Conservation (phyloP, 208 protist genomes). For the Trypanosomatidae sp. region DNA sequence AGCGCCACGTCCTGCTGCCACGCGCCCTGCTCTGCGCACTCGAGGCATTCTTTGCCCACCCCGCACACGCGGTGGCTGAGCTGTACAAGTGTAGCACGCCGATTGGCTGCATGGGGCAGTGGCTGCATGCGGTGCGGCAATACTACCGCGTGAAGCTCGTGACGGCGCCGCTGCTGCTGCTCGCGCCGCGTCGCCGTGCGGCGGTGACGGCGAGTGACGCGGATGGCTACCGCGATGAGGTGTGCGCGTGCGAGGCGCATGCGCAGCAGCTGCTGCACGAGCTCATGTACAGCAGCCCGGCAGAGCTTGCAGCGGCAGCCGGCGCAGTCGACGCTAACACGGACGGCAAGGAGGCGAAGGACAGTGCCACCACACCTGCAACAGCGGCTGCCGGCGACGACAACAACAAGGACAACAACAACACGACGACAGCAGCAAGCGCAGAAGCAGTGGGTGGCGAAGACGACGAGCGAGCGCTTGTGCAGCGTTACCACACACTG, state of each 20-base stretch:
- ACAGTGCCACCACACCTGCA: too few species aligned
- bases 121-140: constrained; percentile 42
- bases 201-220: constrained; percentile 2
- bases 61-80: constrained; percentile 18
- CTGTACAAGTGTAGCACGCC: constrained; percentile 31
- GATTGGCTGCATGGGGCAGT: constrained; percentile 42
- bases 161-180: constrained; percentile 22
- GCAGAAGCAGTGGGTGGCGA: background rate
- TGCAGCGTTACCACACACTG: constrained; percentile 4
- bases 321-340: background rate
- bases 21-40: constrained; percentile 23
- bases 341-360: too few species aligned
- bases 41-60: constrained; percentile 32
- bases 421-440: background rate
- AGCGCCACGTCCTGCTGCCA: constrained; percentile 21
- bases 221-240: constrained; percentile 2
- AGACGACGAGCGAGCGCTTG: constrained; percentile 1
- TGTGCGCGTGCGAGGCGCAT: background rate
- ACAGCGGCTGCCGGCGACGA: background rate
- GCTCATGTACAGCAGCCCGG: background rate
- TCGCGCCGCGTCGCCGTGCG: constrained; percentile 1
- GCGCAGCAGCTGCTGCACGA: background rate
- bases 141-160: constrained; percentile 42
- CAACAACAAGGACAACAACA: background rate
- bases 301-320: background rate